Base-by-base conservation (phyloP, 495 filamentous ascomycete genomes). In the Aspergillus homomorphus region DNA sequence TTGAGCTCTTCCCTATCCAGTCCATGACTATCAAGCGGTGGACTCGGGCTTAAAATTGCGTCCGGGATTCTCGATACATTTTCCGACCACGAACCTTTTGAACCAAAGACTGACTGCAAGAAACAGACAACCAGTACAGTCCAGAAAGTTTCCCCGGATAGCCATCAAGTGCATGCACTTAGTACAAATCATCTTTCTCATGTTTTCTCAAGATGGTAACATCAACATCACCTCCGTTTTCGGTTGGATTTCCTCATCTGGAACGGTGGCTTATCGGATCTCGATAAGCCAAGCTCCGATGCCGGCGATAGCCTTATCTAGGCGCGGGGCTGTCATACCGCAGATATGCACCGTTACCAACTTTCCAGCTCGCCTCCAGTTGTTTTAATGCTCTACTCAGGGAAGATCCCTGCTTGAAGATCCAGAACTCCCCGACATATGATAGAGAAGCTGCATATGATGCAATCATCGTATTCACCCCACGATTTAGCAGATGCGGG, bases 301-400 rank as follows among this genome's bases (percentile, higher is more conserved):
- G 68, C 71, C 73, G 71, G 73, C 66, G 60, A 58, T 73, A 75
- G 65, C 73, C 73, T 76, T 72, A 73, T 73, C 73, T 73, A 73
- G 53, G 68, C 71, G 73, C 60, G 28, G 54, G 54, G 59, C 51
- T 55, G 59, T 57, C 46, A 26, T 7, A 22, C 22, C 21, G 22
- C 21, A 2, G 15, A 28, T 30, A 51, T 51, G 33, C 12, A 7
- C 5, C 12, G 10, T 38, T 38, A 38, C 33, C 12, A 14, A 2
- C 15, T 38, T 9, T 28, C 26, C 3, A 28, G 9, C 9, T 28
- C 26, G 4, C 26, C 26, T 28, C 26, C 26, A 28, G 9, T 28
- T 28, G 26, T 28, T 9, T 3, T 28, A 2, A 38, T 12, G 5
- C 33, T 38, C 33, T 7, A 38, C 33, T 12, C 33, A 2, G 8